Base-by-base conservation (phyloP, 2,329 filamentous ascomycete genomes). In the Fusarium sacchari region DNA sequence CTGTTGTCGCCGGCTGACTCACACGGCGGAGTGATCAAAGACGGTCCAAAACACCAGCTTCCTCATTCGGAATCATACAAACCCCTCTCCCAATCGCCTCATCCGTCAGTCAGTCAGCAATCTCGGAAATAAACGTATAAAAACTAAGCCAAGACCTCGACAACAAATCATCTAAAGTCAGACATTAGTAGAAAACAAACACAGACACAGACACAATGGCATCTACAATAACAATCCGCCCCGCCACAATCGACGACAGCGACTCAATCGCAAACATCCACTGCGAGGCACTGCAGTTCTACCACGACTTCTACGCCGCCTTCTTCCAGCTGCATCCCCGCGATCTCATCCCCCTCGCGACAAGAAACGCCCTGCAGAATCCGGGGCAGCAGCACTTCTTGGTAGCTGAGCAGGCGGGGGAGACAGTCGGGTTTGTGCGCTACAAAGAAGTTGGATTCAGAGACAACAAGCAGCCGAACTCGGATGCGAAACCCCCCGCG, bases 231-330 rank as follows among this genome's bases (percentile, higher is more conserved):
- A 68, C 39, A 9, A 65, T 78, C 40, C 76, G 76, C 34, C 72
- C 56, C 18, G 76, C 74, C 36, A 73, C 65, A 14, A 28, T 69
- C 9, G 60, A 52, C 20, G 74, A 77, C 47, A 69, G 63, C 49
- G 60, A 69, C 39, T 49, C 70, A 18, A 76, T 78, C 46, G 65
- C 64, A 14, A 28, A 46, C n/a, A 60, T 74, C n/a, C 76, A 77
- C 46, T 64, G 67, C 36, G 53, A 63, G 20, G 76, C 76, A 5
- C 53, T 78, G 6, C 39, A 46, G 9, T n/a, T n/a, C 11, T 77
- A 76, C 37, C 62, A 78, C 40, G 62, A 66, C 4, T 77, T 77
- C 44, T 77, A 77, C 46, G 74, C 61, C 13, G 74, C 72, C 17
- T 66, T 77, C 60, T 76, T 77, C 30, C 53, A 67, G 34, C 50